These are phyloP conservation scores for Exophiala sp. DNA, from an alignment of 2,329 filamentous ascomycete species.

Conservation along the genomic window DNA sequence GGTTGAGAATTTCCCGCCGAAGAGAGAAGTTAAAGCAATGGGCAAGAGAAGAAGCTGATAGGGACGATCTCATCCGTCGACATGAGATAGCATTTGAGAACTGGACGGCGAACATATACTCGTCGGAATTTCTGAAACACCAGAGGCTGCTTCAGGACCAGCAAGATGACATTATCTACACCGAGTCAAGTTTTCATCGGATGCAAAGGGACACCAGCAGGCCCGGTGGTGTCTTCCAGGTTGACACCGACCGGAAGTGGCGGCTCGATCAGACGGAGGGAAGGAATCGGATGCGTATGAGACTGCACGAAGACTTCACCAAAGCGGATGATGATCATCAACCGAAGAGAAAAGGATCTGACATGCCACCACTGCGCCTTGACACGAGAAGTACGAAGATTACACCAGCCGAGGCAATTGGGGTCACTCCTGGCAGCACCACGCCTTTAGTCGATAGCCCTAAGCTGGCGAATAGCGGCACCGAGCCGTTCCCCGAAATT, in stretches of 20 bases:
- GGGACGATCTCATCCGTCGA: conserved; percentile 67
- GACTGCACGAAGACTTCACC: conserved; percentile 66
- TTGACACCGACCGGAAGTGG: conserved; percentile 65
- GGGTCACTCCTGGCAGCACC: conserved; percentile 32
- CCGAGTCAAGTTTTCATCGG: conserved; percentile 67
- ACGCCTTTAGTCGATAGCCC: conserved; percentile 19
- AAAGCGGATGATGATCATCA: conserved; percentile 54
- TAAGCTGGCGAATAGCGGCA: conserved; percentile 6
- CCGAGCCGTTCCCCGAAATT: conserved; percentile 30
- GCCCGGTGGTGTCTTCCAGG: conserved; percentile 73
- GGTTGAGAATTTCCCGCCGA: conserved; percentile 63
- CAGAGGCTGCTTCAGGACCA: conserved; percentile 86
- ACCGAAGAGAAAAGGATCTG: conserved; percentile 69
- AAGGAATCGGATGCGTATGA: conserved; percentile 85
- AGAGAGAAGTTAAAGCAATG: conserved; percentile 77
- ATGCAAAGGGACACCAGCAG: conserved; percentile 72
- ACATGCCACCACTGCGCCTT: conserved; percentile 43
- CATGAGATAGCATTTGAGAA: conserved; percentile 82
- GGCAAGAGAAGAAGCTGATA: conserved; percentile 62
- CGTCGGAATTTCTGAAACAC: conserved; percentile 84
- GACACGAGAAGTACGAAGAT: conserved; percentile 41
- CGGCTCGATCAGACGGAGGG: conserved; percentile 93
- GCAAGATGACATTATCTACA: conserved; percentile 77
- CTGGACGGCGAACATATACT: conserved; percentile 94
- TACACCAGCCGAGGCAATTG: conserved; percentile 40